These are phyloP conservation scores for Rhizopus microsporus DNA, from an alignment of 371 early-diverging fungal species.

Conservation along the genomic window DNA sequence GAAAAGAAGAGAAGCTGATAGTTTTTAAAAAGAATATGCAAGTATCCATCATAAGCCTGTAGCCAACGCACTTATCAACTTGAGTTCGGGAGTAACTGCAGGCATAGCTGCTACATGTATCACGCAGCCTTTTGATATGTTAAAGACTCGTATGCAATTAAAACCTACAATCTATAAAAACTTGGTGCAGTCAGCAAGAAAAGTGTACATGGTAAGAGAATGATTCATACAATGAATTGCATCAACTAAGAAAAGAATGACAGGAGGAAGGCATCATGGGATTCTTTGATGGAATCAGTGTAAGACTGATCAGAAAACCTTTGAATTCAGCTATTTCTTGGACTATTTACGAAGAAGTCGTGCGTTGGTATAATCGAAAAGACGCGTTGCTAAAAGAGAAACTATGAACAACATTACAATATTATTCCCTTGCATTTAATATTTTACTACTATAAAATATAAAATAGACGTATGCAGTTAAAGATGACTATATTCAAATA, in stretches of 20 bases:
- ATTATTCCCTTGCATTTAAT: neutral
- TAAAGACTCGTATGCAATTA: conserved; percentile 92
- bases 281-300: conserved; percentile 84
- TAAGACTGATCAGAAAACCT: conserved; percentile 86
- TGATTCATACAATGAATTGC: neutral
- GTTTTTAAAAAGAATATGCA: conserved; percentile 11
- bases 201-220: conserved; percentile 61
- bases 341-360: conserved; percentile 89
- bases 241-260: neutral
- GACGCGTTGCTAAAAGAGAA: conserved; percentile 24
- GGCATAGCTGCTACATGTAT: conserved; percentile 78
- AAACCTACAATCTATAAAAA: conserved; percentile 75
- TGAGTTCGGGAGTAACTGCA: conserved; percentile 61
- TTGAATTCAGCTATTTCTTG: conserved; percentile 91
- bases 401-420: conserved; percentile 1
- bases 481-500: too few species aligned
- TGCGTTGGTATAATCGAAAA: conserved; percentile 44
- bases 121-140: conserved; percentile 94
- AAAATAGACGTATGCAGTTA: too few species aligned
- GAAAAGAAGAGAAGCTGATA: neutral
- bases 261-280: conserved; percentile 65
- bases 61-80: conserved; percentile 44
- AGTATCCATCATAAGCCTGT: conserved; percentile 22
- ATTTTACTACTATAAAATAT: too few species aligned
- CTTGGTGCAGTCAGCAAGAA: conserved; percentile 59